Conservation (phyloP, 768 basidiomycete species). For the Rhodotorula kratochvilovae region DNA sequence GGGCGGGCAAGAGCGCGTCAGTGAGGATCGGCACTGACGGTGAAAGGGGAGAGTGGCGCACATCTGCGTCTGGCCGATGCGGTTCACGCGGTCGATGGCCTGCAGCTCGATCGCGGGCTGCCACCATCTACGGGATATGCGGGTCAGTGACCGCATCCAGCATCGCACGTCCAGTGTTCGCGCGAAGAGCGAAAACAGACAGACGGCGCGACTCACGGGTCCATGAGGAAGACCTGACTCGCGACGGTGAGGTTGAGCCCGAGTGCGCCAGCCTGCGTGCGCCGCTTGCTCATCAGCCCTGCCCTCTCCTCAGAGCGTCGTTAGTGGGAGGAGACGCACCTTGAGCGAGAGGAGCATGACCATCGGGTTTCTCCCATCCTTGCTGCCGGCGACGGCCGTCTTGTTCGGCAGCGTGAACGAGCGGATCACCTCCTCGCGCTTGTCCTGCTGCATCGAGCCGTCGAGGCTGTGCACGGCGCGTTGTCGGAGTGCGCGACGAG, state of each 20-base stretch:
- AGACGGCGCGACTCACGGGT: slow-evolving; percentile 34
- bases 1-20: neutral
- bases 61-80: slow-evolving; percentile 41
- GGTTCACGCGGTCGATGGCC: slow-evolving; percentile 43
- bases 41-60: neutral
- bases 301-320: too few species aligned
- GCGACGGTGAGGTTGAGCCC: slow-evolving; percentile 43
- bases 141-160: too few species aligned
- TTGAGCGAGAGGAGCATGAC: slow-evolving; percentile 43
- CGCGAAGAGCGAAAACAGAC: too few species aligned
- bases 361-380: slow-evolving; percentile 30
- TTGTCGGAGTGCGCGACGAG: neutral
- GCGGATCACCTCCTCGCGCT: slow-evolving; percentile 40
- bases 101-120: slow-evolving; percentile 41
- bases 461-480: slow-evolving; percentile 27
- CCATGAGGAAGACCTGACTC: slow-evolving; percentile 42
- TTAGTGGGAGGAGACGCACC: neutral
- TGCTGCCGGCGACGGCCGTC: slow-evolving; percentile 9
- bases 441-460: slow-evolving; percentile 39
- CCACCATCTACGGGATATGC: slow-evolving; percentile 32
- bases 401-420: slow-evolving; percentile 34
- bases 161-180: too few species aligned
- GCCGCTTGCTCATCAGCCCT: fast-evolving
- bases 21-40: neutral
- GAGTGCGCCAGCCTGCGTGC: slow-evolving; percentile 38